These are phyloP conservation scores for Terfezia boudieri DNA, from an alignment of 495 filamentous ascomycete genomes.

Conservation along the genomic window DNA sequence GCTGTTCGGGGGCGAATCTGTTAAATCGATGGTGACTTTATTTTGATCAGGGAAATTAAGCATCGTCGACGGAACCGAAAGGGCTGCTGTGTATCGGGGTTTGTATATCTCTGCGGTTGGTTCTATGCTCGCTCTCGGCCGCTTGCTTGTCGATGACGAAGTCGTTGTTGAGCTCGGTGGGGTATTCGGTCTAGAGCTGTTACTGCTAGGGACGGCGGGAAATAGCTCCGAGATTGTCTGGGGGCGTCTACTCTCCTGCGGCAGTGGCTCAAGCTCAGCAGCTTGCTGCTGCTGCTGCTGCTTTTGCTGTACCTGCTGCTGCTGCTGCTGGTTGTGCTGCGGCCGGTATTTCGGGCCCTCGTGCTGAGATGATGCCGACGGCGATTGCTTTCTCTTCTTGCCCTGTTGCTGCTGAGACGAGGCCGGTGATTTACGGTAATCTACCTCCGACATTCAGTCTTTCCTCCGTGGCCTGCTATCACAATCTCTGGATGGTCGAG, in stretches of 20 bases:
- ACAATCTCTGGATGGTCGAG: too few species aligned
- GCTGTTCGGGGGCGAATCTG: not conserved
- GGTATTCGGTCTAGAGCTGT: too few species aligned
- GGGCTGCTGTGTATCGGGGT: not conserved
- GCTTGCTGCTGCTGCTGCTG: not conserved
- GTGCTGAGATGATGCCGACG: conserved; percentile 2
- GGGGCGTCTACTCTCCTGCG: not conserved
- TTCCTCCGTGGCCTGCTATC: not conserved
- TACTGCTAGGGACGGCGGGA: not conserved
- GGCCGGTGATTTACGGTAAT: not conserved
- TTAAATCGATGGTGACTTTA: not conserved
- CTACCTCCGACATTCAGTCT: not conserved
- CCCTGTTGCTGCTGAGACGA: not conserved
- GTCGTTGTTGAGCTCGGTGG: not conserved
- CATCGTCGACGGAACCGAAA: too few species aligned
- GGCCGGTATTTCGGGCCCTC: conserved; percentile 2
- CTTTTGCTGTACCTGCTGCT: not conserved
- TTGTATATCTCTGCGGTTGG: not conserved
- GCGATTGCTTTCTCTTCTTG: conserved; percentile 16
- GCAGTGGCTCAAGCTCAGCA: not conserved
- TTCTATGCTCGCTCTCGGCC: not conserved
- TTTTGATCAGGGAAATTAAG: too few species aligned
- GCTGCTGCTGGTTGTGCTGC: not conserved
- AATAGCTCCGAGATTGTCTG: not conserved
- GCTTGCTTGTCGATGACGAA: not conserved